A percentile compares a stretch with the other conserved stretches of the same genome.
These are phyloP conservation scores for Aspergillus sclerotiicarbonarius DNA, from an alignment of 495 filamentous ascomycete species.

Conservation along the genomic window DNA sequence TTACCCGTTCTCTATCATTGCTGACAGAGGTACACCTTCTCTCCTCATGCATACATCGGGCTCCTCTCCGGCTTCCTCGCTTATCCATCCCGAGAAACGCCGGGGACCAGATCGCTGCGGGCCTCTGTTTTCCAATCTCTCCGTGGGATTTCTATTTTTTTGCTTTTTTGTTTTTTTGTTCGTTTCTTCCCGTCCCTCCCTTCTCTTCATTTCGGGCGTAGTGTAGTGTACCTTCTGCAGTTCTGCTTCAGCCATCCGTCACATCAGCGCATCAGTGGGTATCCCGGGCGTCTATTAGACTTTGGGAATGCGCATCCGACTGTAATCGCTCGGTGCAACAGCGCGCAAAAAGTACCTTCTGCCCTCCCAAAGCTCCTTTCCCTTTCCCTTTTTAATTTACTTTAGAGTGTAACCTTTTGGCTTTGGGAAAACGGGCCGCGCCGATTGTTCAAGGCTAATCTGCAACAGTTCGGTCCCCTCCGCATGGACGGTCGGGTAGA, in stretches of 20 bases:
- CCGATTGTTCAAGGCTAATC: constrained; percentile 8
- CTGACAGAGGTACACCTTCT: no score
- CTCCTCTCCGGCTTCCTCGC: neutral
- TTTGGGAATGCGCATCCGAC: neutral
- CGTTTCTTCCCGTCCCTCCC: constrained; percentile 5
- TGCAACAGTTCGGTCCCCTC: constrained; percentile 7
- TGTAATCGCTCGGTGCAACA: neutral
- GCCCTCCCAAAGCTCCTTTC: neutral
- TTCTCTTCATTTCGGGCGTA: neutral
- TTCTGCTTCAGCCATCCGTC: neutral
- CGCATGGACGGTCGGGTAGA: constrained; percentile 7
- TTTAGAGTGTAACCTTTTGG: neutral
- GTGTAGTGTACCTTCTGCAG: no score
- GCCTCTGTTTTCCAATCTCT: neutral
- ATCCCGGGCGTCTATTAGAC: neutral
- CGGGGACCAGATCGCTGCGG: neutral
- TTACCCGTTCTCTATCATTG: neutral
- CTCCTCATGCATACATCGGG: no score
- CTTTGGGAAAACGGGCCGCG: constrained; percentile 16
- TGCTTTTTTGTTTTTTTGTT: no score
- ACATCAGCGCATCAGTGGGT: neutral
- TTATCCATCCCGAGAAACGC: neutral
- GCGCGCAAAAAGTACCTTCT: neutral
- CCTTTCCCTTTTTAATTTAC: neutral
- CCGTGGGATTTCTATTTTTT: neutral